These are phyloP conservation scores for Capsella rubella DNA, from an alignment of 441 rosid species.

Conservation along the genomic window DNA sequence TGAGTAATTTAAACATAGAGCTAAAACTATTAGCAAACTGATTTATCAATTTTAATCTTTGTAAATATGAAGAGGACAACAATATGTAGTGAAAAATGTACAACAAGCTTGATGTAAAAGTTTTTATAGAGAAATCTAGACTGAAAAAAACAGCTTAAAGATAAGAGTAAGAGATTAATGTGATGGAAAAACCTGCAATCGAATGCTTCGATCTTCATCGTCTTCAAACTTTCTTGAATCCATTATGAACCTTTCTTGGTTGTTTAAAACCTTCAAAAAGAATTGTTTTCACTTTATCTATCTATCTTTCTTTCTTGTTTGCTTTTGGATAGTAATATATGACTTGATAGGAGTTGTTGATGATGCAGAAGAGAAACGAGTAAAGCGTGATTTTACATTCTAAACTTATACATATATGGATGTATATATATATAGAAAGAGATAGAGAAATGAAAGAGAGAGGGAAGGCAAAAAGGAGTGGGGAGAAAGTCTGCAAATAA, in stretches of 20 bases:
- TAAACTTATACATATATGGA: background rate
- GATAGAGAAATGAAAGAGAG: background rate
- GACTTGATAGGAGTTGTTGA: conserved; percentile 23
- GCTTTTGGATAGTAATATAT: too few species aligned
- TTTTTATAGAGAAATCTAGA: background rate
- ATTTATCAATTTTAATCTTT: background rate
- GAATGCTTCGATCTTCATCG: conserved; percentile 59
- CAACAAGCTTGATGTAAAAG: background rate
- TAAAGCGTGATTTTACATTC: conserved; percentile 15
- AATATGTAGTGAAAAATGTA: background rate
- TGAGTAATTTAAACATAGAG: background rate
- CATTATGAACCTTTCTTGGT: conserved; percentile 44
- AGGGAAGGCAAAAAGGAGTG: conserved; percentile 13
- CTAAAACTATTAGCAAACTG: too few species aligned
- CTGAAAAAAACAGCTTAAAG: conserved; percentile 1
- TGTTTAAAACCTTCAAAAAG: background rate
- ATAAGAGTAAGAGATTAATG: background rate
- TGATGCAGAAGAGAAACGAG: conserved; percentile 27
- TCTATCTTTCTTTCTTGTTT: conserved; percentile 5
- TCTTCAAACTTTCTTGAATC: conserved; percentile 41
- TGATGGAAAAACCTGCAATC: conserved; percentile 48
- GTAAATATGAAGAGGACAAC: background rate
- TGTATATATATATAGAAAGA: conserved; percentile 11
- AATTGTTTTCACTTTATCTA: background rate
- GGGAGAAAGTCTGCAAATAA: conserved; percentile 33